Percentiles rank a stretch among this genome's conserved stretches.
phyloP scores from a whole-genome alignment of 306 rosid genomes.

The cucumber (Cucumis sativus) region DNA sequence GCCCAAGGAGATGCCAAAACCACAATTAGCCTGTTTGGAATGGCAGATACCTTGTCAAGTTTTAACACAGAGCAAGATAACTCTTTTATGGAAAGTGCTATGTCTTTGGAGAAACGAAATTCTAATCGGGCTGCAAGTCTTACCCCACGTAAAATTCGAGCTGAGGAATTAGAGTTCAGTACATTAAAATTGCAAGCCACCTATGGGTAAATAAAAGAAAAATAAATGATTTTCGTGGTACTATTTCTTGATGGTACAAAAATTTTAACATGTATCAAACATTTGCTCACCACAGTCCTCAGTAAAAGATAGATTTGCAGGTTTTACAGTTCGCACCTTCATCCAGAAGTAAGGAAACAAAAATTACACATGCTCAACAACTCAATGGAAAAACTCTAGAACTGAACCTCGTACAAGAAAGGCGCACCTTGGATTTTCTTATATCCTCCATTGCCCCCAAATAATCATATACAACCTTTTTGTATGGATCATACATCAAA shows the following conservation, averaged over 20 bases:
- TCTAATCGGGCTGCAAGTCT: slow-evolving; percentile 29
- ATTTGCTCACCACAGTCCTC: slow-evolving; percentile 28
- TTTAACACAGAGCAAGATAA: slow-evolving; percentile 18
- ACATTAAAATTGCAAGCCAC: background rate
- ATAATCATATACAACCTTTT: slow-evolving; percentile 23
- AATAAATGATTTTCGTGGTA: background rate
- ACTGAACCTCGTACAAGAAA: background rate
- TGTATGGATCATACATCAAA: slow-evolving; percentile 28
- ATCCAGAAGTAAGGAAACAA: slow-evolving; percentile 7
- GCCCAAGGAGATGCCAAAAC: background rate
- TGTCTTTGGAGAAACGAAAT: slow-evolving; percentile 18
- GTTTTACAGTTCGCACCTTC: slow-evolving; percentile 25
- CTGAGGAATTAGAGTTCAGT: slow-evolving; percentile 11
- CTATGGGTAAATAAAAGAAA: background rate
- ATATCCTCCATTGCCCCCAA: slow-evolving; percentile 25
- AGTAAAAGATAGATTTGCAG: slow-evolving; percentile 22
- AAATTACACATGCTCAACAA: slow-evolving; percentile 7
- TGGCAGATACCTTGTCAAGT: slow-evolving; percentile 21
- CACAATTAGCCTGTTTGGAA: background rate
- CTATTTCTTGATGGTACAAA: background rate
- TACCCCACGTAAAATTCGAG: slow-evolving; percentile 25
- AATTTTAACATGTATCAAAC: background rate
- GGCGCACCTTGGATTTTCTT: slow-evolving; percentile 23
- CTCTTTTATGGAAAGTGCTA: slow-evolving; percentile 22
- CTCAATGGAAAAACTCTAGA: slow-evolving; percentile 1